Base-by-base conservation (phyloP, 2,329 filamentous ascomycete species). In the Zymoseptoria ardabiliae region DNA sequence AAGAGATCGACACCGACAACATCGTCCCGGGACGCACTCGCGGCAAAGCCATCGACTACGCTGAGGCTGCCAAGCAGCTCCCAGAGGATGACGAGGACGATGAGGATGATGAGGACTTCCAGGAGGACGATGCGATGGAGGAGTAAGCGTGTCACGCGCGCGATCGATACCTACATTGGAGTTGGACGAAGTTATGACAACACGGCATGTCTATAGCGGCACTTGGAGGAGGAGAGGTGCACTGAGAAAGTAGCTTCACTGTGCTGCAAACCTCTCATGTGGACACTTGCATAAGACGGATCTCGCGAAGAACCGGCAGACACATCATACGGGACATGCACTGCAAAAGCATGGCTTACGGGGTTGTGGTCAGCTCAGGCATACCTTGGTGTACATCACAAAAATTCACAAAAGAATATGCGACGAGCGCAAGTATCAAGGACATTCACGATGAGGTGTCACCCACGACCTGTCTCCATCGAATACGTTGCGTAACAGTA, bases 11-110 rank as follows among this genome's bases (percentile, higher is more conserved):
- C 73, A 80, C 84, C 59, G 84, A 84, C 74, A 97, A 97, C 82
- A 96, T 97, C 74, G 86, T 97, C 72, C 74, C 78, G 60, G 83
- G 81, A 65, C 93, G 94, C 76, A 97, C 93, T 64, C 93, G 93
- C 71, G 92, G 92, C 72, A 90, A 90, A 76, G 83, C 86, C 71
- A 97, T 97, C 74, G 90, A 97, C 81, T 97, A 90, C 77, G 88
- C 89, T 70, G 91, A 96, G 80, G 92, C 92, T 20, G 91, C 90
- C 23, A 82, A 89, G 76, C 86, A 96, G 75, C 83, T 89, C 69
- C 85, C 84, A 53, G 84, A 81, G 64, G 84, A 85, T n/a, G 86
- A 89, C 7, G 89, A 92, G 4, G 89, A 90, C 13, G 87, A 93
- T 28, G 90, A 91, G 51, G 89, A 94, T 0, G 89, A 89, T 52